These are phyloP conservation scores for Arthroderma sp. DNA, from an alignment of 2,329 filamentous ascomycete species.

Conservation along the genomic window DNA sequence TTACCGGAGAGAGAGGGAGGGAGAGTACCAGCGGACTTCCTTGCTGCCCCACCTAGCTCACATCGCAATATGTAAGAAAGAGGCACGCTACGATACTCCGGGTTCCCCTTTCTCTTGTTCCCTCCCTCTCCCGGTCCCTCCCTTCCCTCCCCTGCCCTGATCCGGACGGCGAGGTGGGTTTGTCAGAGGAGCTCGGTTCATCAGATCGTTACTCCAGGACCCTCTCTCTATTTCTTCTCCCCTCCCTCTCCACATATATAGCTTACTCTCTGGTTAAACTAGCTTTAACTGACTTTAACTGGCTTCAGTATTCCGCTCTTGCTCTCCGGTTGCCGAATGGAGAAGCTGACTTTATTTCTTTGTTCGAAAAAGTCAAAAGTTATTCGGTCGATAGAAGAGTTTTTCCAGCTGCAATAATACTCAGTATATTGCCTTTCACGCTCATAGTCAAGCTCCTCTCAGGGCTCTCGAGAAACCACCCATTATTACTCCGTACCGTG, in stretches of 20 bases:
- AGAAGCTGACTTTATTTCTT: background rate
- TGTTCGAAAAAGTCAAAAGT: background rate
- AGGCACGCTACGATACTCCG: background rate
- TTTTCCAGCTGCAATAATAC: background rate
- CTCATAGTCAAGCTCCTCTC: background rate
- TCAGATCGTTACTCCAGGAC: background rate
- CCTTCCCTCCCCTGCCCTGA: background rate
- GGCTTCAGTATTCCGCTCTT: background rate
- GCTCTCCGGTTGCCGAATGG: background rate
- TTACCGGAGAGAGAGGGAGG: no score
- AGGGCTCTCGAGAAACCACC: background rate
- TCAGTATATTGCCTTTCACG: background rate
- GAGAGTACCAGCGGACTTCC: background rate
- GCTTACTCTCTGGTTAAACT: background rate
- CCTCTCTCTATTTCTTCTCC: background rate
- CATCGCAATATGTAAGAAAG: slow-evolving; percentile 2
- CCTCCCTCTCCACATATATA: background rate
- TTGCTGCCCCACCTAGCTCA: background rate
- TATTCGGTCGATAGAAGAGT: background rate
- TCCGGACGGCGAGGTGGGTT: background rate
- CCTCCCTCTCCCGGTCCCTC: background rate
- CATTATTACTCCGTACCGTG: background rate
- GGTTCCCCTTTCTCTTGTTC: background rate
- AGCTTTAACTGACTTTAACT: background rate
- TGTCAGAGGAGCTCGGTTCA: background rate